These are phyloP conservation scores for Pharus latifolius DNA, from an alignment of 176 grass and related monocot genomes.

Conservation along the genomic window DNA sequence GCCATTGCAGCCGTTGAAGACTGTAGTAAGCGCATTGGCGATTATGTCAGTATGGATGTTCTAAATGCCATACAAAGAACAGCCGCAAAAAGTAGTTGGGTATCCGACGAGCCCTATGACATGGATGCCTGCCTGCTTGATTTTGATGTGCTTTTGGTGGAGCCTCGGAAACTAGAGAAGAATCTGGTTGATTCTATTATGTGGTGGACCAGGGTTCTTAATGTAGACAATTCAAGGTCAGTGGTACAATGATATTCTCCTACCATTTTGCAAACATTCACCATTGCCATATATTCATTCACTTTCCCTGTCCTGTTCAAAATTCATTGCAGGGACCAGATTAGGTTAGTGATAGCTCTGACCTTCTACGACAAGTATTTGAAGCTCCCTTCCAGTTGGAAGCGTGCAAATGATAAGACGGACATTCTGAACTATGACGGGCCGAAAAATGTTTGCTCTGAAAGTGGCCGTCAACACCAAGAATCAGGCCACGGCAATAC, in stretches of 20 bases:
- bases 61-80: slow-evolving; percentile 67
- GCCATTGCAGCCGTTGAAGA: slow-evolving; percentile 54
- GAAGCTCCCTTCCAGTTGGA: slow-evolving; percentile 66
- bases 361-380: slow-evolving; percentile 51
- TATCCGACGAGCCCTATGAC: slow-evolving; percentile 46
- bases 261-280: not conserved
- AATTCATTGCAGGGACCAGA: slow-evolving; percentile 27
- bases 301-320: not conserved
- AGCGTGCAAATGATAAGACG: slow-evolving; percentile 10
- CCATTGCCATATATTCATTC: not conserved
- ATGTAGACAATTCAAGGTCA: slow-evolving; percentile 46
- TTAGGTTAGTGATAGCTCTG: slow-evolving; percentile 43
- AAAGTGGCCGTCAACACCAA: slow-evolving; percentile 25
- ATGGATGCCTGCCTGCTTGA: slow-evolving; percentile 63
- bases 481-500: slow-evolving; percentile 15
- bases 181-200: slow-evolving; percentile 35
- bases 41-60: slow-evolving; percentile 64
- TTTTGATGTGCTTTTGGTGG: slow-evolving; percentile 56
- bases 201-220: slow-evolving; percentile 53
- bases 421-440: slow-evolving; percentile 58
- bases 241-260: not conserved
- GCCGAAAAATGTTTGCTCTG: slow-evolving; percentile 47
- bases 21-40: slow-evolving; percentile 47
- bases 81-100: slow-evolving; percentile 25
- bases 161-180: slow-evolving; percentile 48